A percentile compares a stretch with the other conserved stretches of the same genome.
These are phyloP conservation scores for Colletotrichum nymphaeae DNA, from an alignment of 2,329 filamentous ascomycete species.

Conservation along the genomic window DNA sequence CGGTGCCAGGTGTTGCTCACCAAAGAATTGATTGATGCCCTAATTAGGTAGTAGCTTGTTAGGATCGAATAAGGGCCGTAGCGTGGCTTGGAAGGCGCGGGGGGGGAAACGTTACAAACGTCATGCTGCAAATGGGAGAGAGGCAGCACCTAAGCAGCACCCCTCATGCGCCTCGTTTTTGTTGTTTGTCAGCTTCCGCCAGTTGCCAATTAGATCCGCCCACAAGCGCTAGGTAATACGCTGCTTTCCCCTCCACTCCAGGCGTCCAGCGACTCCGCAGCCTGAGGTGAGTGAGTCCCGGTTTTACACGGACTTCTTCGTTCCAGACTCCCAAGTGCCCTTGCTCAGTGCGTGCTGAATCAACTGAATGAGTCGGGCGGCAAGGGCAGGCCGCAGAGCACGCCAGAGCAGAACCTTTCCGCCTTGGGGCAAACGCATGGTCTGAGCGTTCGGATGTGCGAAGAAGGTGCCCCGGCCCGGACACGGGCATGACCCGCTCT, in stretches of 20 bases:
- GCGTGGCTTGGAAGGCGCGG: background rate
- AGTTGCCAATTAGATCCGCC: too few relatives aligned
- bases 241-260: background rate
- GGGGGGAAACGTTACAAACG: conserved; percentile 8
- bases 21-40: background rate
- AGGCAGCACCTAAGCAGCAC: background rate
- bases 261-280: background rate
- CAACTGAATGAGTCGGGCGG: background rate
- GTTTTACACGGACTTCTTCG: too few relatives aligned
- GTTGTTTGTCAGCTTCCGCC: conserved; percentile 10
- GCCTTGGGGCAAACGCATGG: conserved; percentile 26
- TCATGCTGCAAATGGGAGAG: background rate
- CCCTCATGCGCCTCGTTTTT: background rate
- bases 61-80: background rate
- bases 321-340: background rate
- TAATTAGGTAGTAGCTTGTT: background rate
- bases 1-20: conserved; percentile 8
- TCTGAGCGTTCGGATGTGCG: conserved; percentile 22
- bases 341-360: background rate
- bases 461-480: conserved; percentile 18
- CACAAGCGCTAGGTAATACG: background rate
- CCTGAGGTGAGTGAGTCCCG: background rate
- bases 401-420: background rate
- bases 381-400: too few relatives aligned
- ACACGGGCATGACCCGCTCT: conserved; percentile 1